Evolutionary conservation across 495 filamentous ascomycete genomes (phyloP), one percentile per base, ranked within the genome.

Genomic region (Trichoderma gamsii): DNA sequence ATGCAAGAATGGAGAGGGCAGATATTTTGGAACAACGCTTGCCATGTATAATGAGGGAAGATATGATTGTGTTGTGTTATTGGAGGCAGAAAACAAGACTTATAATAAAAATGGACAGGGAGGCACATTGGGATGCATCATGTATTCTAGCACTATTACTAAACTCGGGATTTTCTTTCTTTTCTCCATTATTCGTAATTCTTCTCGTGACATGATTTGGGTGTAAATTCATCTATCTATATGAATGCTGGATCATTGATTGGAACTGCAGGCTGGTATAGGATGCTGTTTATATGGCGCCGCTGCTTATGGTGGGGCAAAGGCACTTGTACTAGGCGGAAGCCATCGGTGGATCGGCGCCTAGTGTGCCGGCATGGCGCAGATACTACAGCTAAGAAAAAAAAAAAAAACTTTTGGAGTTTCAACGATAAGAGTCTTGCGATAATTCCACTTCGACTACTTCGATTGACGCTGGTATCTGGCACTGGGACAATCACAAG

Each of bases 321-420:
- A 61, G 23, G 56, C 35, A 27, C 25, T 21, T 25, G 25, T 61
- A 61, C 52, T 29, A 13, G 6, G 12, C 12, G 27, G 23, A 61
- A 29, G 11, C 13, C 9, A 61, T 32, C 56, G 56, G 49, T 52
- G 49, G 56, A 61, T 61, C 56, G 56, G 56, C 9, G 56, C 56
- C 56, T 61, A 61, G 25, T 61, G 27, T 13, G 12, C 16, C 56
- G 16, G 56, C 13, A 12, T 61, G 12, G 16, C 11, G 12, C 49
- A 21, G 9, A 52, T 23, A 35, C 21, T n/a, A 16, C 16, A 35
- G 25, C 11, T 5, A 13, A 67, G 25, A 3, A 56, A 16, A 32
- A 32, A 56, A 67, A 41, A 43, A 65, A 65, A 65, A 65, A 15
- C 63, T 23, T 41, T 65, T 11, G 63, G 18, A 41, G 63, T n/a